A percentile compares a stretch with the other conserved stretches of the same genome.
Evolutionary conservation across 768 basidiomycete genomes (phyloP).

Genomic region (Trametes punicea): DNA sequence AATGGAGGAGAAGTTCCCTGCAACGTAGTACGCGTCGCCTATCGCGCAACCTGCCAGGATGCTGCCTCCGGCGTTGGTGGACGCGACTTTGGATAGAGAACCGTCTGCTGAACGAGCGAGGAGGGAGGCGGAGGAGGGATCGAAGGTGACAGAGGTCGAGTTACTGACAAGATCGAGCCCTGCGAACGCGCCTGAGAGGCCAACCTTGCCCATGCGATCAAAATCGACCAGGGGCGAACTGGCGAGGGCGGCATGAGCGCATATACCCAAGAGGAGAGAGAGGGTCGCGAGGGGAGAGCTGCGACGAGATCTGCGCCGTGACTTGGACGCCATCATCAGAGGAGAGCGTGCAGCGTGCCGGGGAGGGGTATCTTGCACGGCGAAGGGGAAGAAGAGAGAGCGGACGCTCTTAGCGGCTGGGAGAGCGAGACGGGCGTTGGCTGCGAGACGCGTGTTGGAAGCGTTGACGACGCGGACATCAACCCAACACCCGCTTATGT

Average conservation of each 20-base stretch:
- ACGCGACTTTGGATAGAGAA: conserved; percentile 63
- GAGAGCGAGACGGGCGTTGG: not conserved
- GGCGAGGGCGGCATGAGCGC: conserved; percentile 31
- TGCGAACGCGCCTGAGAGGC: conserved; percentile 82
- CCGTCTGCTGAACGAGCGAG: conserved; percentile 65
- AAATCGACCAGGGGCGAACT: conserved; percentile 29
- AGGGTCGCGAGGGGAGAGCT: conserved; percentile 18
- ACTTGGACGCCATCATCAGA: conserved; percentile 19
- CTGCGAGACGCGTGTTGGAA: conserved; percentile 4
- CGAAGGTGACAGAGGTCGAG: conserved; percentile 53
- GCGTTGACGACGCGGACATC: conserved; percentile 20
- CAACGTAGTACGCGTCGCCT: conserved; percentile 69
- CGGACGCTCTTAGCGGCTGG: not conserved
- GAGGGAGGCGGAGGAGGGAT: conserved; percentile 69
- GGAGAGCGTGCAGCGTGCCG: not conserved
- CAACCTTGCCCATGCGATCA: conserved; percentile 79
- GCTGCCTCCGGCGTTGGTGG: conserved; percentile 75
- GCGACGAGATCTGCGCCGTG: conserved; percentile 16
- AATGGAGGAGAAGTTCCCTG: conserved; percentile 79
- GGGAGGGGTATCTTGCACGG: conserved; percentile 19
- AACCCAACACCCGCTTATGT: conserved; percentile 11
- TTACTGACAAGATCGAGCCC: conserved; percentile 77
- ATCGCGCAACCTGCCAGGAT: conserved; percentile 74
- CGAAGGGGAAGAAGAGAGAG: conserved; percentile 5
- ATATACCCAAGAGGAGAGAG: conserved; percentile 27